These are phyloP conservation scores for Apophysomyces trapeziformis DNA, from an alignment of 371 early-diverging fungal species.

Conservation along the genomic window DNA sequence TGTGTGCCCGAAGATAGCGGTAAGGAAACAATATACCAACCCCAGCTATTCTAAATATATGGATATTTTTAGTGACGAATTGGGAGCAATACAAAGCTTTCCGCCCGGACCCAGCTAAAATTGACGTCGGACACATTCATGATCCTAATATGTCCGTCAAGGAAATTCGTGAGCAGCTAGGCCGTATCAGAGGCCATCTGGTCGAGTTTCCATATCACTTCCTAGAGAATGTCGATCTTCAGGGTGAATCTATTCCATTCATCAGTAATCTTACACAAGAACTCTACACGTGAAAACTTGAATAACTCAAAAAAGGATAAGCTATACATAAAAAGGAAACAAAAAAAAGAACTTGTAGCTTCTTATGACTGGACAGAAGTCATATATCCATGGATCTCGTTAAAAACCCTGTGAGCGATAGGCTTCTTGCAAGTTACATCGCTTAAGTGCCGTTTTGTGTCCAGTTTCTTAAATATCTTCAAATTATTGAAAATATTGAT, in stretches of 20 bases:
- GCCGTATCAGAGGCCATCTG: conserved; percentile 62
- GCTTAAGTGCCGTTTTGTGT: too few relatives aligned
- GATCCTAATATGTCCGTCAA: conserved; percentile 42
- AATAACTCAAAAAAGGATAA: background rate
- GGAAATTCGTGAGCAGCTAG: conserved; percentile 45
- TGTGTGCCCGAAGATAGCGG: conserved; percentile 78
- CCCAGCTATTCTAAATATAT: background rate
- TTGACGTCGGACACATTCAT: conserved; percentile 43
- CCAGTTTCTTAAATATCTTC: too few relatives aligned
- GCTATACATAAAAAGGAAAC: background rate
- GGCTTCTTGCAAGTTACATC: too few relatives aligned
- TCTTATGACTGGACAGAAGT: background rate
- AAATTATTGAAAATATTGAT: too few relatives aligned
- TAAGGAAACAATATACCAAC: conserved; percentile 12
- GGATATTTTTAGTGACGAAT: conserved; percentile 40
- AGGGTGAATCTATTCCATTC: conserved; percentile 42
- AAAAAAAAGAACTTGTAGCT: background rate
- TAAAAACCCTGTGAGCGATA: too few relatives aligned
- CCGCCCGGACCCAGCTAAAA: conserved; percentile 44
- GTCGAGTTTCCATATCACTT: conserved; percentile 81
- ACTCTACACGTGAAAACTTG: conserved; percentile 35
- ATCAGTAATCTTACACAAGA: conserved; percentile 36
- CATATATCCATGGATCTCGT: background rate
- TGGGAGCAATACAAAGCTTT: conserved; percentile 74
- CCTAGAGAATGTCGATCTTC: conserved; percentile 57